Evolutionary conservation across 2,329 filamentous ascomycete species (phyloP), one percentile per base, ranked within the genome.

Genomic region (Hirsutella minnesotensis): DNA sequence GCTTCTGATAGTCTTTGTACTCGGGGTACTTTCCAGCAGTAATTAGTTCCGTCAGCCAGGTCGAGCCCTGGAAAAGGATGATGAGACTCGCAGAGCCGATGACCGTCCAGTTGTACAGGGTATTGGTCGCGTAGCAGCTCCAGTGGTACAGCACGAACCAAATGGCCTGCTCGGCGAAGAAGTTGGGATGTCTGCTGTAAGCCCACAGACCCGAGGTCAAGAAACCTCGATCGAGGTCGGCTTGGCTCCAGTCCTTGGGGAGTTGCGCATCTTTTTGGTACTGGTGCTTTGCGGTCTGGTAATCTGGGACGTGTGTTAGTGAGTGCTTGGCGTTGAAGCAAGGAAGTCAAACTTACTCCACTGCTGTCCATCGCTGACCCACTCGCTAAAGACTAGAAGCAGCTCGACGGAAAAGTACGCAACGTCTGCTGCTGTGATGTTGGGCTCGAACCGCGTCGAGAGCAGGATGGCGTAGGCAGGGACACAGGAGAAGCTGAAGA

Each of bases 151-250:
- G 64, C 9, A 79, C 67, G 42, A 94, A 72, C 92, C 92, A 98
- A 53, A 96, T 79, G 24, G 79, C 70, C 65, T 96, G 92, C 64
- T 98, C 92, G 5, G 86, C 86, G 5, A 85, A 79, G 57, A 96
- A 98, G 62, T 98, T 98, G 39, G 92, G 92, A 61, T 98, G 94
- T 38, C 92, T 77, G 52, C 83, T 90, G 68, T 81, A 88, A 1
- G 80, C 82, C 82, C 86, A 98, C 8, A 98, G 69, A 0, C 92
- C 92, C 4, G 73, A 78, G 9, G 86, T 83, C 49, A 85, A 73
- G 64, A 98, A 98, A 35, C 92, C 92, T 31, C 90, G 83, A 49
- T 95, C 86, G 21, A 98, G 75, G 42, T 95, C 86, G 46, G 78
- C 77, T 51, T 81, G 78, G 1, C 70, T 73, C 61, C 73, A 88